phyloP scores from a whole-genome alignment of 225 moss, liverwort and hornwort species.

The Physcomitrium patens region DNA sequence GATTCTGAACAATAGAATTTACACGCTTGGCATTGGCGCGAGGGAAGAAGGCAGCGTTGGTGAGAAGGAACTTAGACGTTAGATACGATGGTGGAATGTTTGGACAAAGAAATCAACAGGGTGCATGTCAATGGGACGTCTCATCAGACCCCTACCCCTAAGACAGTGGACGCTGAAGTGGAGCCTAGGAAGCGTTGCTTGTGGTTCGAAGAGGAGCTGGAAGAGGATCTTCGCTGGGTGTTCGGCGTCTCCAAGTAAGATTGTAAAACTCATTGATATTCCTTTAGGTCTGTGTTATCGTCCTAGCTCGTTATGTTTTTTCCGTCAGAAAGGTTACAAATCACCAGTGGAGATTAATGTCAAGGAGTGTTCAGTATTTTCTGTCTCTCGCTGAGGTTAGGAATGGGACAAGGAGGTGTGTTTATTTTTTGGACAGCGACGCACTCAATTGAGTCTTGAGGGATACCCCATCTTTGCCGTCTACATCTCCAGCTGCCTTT shows the following conservation, averaged over 20 bases:
- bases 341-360: too few species aligned
- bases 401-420: too few species aligned
- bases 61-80: neutral
- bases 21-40: neutral
- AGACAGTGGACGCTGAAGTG: neutral
- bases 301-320: too few species aligned
- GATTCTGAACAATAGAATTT: conserved; percentile 6
- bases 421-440: too few species aligned
- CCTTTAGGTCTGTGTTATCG: too few species aligned
- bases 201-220: conserved; percentile 96
- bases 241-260: conserved; percentile 89
- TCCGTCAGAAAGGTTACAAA: too few species aligned
- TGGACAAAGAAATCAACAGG: conserved; percentile 31
- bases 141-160: conserved; percentile 9
- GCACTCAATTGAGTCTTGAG: too few species aligned
- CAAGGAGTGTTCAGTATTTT: too few species aligned
- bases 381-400: too few species aligned
- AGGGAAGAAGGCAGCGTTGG: too few species aligned
- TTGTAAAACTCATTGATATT: neutral
- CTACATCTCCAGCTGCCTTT: too few species aligned
- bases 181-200: conserved; percentile 60
- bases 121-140: conserved; percentile 30
- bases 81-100: conserved; percentile 33
- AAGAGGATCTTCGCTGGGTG: conserved; percentile 90
- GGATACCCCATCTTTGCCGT: too few species aligned